Percentiles rank a stretch among this genome's conserved stretches.
These are phyloP conservation scores for Alternaria alternata DNA, from an alignment of 2,329 filamentous ascomycete species.

Conservation along the genomic window DNA sequence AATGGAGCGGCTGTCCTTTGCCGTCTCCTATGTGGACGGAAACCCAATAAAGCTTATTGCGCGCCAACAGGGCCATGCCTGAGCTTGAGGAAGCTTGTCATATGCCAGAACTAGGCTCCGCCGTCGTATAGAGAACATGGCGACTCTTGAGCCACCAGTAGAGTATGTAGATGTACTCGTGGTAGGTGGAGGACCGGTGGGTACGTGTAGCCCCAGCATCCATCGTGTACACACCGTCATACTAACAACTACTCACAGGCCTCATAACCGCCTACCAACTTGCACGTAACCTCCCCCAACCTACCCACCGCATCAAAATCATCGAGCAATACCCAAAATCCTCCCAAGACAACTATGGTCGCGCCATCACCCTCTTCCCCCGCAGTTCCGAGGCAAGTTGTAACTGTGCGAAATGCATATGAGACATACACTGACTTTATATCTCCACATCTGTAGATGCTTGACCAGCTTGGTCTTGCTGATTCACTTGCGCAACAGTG, in stretches of 20 bases:
- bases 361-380: conserved; percentile 64
- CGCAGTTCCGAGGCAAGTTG: conserved; percentile 34
- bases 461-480: conserved; percentile 61
- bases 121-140: neutral
- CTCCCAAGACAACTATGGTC: conserved; percentile 61
- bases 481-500: conserved; percentile 62
- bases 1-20: neutral
- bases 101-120: neutral
- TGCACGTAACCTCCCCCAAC: conserved; percentile 50
- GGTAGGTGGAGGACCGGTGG: conserved; percentile 56
- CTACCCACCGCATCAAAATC: conserved; percentile 55
- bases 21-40: neutral
- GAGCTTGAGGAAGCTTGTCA: neutral
- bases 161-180: conserved; percentile 36
- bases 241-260: conserved; percentile 7
- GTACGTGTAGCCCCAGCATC: conserved; percentile 30
- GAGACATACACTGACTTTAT: no score
- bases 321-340: conserved; percentile 61
- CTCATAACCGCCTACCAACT: conserved; percentile 57
- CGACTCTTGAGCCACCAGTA: neutral
- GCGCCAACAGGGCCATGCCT: conserved; percentile 6
- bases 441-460: conserved; percentile 31
- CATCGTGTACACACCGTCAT: neutral
- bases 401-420: no score
- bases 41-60: conserved; percentile 3